Conservation (phyloP, 1,284 basidiomycete genomes). For the Cryptococcus maquisensis region DNA sequence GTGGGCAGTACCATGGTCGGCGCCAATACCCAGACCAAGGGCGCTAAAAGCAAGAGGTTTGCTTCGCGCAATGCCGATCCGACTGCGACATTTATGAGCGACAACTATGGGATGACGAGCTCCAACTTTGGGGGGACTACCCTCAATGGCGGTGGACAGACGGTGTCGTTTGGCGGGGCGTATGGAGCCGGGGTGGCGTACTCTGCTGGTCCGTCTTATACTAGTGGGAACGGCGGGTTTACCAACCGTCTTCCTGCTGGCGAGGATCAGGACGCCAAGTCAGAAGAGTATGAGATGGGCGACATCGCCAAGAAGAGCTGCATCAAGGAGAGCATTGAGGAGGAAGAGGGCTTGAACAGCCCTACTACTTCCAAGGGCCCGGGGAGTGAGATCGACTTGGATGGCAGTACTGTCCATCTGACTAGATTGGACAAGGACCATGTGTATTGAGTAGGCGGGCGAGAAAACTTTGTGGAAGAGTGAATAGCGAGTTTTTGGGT, state of each 20-base stretch:
- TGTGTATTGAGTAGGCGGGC: too few relatives aligned
- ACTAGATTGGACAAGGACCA: conserved; percentile 14
- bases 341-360: conserved; percentile 4
- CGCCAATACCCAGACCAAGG: conserved; percentile 6
- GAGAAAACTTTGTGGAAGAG: too few relatives aligned
- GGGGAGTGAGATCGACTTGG: conserved; percentile 12
- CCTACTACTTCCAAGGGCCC: conserved; percentile 15
- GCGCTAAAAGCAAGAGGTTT: conserved; percentile 1
- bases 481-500: too few relatives aligned
- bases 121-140: conserved; percentile 17
- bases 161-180: background rate
- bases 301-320: background rate
- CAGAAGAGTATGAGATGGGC: conserved; percentile 30
- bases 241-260: conserved; percentile 13
- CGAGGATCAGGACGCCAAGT: conserved; percentile 9
- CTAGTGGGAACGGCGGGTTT: conserved; percentile 8
- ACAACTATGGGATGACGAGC: conserved; percentile 14
- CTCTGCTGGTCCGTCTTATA: too few relatives aligned
- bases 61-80: conserved; percentile 8
- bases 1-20: conserved; percentile 16
- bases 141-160: background rate
- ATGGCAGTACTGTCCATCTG: conserved; percentile 23
- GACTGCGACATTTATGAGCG: conserved; percentile 12
- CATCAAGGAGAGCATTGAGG: background rate
- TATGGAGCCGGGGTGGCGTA: background rate